Percentiles rank a stretch among this genome's conserved stretches.
These are phyloP conservation scores for Dittrichia graveolens DNA, from an alignment of 129 eudicot genomes.

Conservation along the genomic window DNA sequence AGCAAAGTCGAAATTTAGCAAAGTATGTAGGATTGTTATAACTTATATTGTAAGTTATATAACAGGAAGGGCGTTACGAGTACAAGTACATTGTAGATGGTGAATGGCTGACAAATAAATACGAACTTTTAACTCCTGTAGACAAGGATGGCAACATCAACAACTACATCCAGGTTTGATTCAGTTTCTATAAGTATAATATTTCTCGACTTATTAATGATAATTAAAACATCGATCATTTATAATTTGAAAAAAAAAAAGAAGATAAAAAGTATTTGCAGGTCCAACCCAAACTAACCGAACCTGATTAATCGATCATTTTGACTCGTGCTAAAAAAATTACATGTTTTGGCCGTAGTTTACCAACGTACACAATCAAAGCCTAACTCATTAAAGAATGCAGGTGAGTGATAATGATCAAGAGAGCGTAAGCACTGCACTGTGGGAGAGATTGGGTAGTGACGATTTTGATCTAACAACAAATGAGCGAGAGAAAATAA, in stretches of 20 bases:
- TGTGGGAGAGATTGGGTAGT: slow-evolving; percentile 58
- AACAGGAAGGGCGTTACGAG: slow-evolving; percentile 92
- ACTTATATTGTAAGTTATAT: neutral
- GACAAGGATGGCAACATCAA: slow-evolving; percentile 84
- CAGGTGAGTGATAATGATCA: slow-evolving; percentile 73
- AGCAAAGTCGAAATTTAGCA: neutral
- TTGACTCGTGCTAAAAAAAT: too few relatives aligned
- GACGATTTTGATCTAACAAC: slow-evolving; percentile 71
- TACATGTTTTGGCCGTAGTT: too few relatives aligned
- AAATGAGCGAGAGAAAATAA: slow-evolving; percentile 54
- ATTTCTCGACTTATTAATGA: too few relatives aligned
- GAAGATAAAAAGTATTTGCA: too few relatives aligned
- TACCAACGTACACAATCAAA: neutral
- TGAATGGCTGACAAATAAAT: slow-evolving; percentile 60
- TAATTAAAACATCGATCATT: too few relatives aligned
- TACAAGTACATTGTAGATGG: slow-evolving; percentile 92
- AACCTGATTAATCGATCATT: too few relatives aligned
- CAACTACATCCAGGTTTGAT: slow-evolving; percentile 71
- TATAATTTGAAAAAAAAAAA: too few relatives aligned
- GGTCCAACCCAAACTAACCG: too few relatives aligned
- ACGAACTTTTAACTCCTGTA: slow-evolving; percentile 58
- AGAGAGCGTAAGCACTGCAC: slow-evolving; percentile 48
- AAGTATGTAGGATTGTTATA: too few relatives aligned
- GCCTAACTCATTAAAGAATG: slow-evolving; percentile 12
- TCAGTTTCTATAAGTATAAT: neutral